Base-by-base conservation (phyloP, 2,329 filamentous ascomycete species). In the Colletotrichum magnum region DNA sequence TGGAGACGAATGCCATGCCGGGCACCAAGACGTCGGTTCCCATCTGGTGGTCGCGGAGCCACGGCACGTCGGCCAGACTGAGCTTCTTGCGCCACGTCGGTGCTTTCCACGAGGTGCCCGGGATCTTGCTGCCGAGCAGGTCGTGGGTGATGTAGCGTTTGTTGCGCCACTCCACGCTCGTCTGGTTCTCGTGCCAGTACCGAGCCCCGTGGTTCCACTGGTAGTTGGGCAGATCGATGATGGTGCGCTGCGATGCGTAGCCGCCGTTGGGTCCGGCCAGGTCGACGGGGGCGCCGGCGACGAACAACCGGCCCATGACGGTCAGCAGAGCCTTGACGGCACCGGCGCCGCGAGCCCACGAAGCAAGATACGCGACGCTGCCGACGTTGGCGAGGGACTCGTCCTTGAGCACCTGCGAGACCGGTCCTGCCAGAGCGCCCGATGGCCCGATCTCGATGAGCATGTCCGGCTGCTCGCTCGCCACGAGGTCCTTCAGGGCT, bases 21-120 rank as follows among this genome's bases (percentile, higher is more conserved):
- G 82, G 78, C 53, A 80, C 79, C 72, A 83, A 79, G 63, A 79
- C 78, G 43, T 83, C 77, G 72, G 77, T 81, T 58, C 83, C 78
- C 79, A 83, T 81, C 52, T 74, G 66, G 74, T 84, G 83, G 69
- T 83, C 80, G 56, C 80, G 74, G 9, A 81, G 79, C 24, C 84
- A 84, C 39, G 85, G 77, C n/a, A 64, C 36, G 26, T 70, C 64
- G 7, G 26, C 24, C 12, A 68, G 24, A 7, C 52, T 39, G 4
- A 70, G 53, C 2, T 41, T n/a, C 16, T 68, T 63, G 7, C 24
- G 28, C 24, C 32, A 70, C 7, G 41, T 54, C 10, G 68, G 68
- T 5, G 24, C 18, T 12, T 45, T 28, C 64, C 65, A 68, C 6
- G 59, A 13, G 3, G 60, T 48, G 12, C 56, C 59, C 2, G 58